Evolutionary conservation across 2,329 filamentous ascomycete genomes (phyloP).

Genomic region (Cordyceps tenuipes): DNA sequence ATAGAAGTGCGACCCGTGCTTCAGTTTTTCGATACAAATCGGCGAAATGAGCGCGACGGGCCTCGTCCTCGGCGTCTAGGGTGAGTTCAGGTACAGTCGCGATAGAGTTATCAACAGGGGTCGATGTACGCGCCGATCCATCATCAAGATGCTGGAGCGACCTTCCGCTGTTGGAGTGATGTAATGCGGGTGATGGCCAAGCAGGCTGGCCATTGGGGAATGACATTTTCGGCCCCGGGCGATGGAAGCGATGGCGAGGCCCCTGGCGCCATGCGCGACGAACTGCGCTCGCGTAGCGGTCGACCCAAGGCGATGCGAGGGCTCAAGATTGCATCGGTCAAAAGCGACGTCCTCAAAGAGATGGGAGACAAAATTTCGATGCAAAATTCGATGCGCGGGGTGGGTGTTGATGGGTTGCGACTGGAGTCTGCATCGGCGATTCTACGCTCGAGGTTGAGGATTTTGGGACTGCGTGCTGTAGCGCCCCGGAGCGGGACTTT

Average conservation of each 20-base stretch:
- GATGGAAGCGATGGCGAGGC: constrained; percentile 40
- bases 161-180: constrained; percentile 38
- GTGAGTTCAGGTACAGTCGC: constrained; percentile 54
- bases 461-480: constrained; percentile 24
- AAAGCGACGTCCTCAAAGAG: constrained; percentile 45
- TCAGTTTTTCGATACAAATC: constrained; percentile 72
- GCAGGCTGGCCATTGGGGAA: constrained; percentile 55
- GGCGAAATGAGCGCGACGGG: constrained; percentile 64
- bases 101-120: constrained; percentile 41
- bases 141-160: constrained; percentile 55
- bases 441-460: constrained; percentile 49
- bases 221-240: constrained; percentile 51
- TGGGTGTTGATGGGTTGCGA: constrained; percentile 44
- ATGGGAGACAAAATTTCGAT: constrained; percentile 36
- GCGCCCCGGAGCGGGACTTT: constrained; percentile 11
- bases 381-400: constrained; percentile 32
- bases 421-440: constrained; percentile 41
- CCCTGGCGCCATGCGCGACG: constrained; percentile 48
- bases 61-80: constrained; percentile 56
- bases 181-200: constrained; percentile 53
- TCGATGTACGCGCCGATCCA: constrained; percentile 41
- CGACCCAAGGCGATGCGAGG: constrained; percentile 36
- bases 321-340: constrained; percentile 41
- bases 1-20: constrained; percentile 67
- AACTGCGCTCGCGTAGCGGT: constrained; percentile 43